Conservation (phyloP, 176 grass and related monocot species). For the Avena eriantha region DNA sequence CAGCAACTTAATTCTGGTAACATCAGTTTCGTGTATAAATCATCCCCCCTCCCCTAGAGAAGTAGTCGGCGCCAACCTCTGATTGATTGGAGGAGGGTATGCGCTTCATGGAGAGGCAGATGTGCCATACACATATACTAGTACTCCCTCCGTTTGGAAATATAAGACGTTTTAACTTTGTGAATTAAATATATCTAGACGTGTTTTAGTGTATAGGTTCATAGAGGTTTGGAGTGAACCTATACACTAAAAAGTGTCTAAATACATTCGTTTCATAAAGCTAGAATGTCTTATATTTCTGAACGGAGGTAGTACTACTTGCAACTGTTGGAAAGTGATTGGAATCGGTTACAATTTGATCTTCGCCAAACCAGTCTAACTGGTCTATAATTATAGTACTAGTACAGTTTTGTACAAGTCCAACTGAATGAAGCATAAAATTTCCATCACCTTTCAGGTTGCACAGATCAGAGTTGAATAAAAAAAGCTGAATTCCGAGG, state of each 20-base stretch:
- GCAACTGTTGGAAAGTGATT: neutral
- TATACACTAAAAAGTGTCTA: too few species aligned
- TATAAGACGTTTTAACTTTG: too few species aligned
- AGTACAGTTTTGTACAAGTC: neutral
- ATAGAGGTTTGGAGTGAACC: too few species aligned
- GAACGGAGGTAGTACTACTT: conserved; percentile 1
- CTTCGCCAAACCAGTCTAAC: neutral
- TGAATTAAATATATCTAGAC: too few species aligned
- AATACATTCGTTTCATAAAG: too few species aligned
- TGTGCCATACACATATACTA: neutral
- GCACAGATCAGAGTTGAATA: neutral
- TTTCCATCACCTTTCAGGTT: neutral
- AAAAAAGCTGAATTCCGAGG: neutral
- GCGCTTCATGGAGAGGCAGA: conserved; percentile 5
- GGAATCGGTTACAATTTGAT: neutral
- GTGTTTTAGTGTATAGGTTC: too few species aligned
- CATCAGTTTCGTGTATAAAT: neutral
- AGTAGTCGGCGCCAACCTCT: conserved; percentile 15
- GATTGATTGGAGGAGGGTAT: conserved; percentile 12
- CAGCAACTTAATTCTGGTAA: conserved; percentile 32
- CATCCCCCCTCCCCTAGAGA: conserved; percentile 4
- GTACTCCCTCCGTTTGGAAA: too few species aligned
- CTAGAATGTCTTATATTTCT: too few species aligned
- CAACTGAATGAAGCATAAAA: neutral
- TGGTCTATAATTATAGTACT: neutral